Percentiles rank a stretch among this genome's conserved stretches.
Conservation (phyloP, 106 monocot genomes). For the Chionographis japonica region DNA sequence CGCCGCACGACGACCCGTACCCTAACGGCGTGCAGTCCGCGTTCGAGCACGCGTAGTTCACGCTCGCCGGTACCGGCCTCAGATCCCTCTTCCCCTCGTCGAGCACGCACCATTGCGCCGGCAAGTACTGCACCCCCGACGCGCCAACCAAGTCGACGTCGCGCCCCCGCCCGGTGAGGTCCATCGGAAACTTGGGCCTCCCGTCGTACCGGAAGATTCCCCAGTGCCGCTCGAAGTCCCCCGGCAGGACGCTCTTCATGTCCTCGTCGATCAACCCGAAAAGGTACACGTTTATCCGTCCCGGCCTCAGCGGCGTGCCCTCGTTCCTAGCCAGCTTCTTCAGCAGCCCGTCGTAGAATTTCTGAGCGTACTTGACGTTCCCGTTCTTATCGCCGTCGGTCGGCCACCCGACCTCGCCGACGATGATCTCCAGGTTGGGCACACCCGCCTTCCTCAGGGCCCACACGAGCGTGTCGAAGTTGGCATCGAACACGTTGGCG, state of each 20-base stretch:
- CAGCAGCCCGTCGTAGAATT: constrained; percentile 51
- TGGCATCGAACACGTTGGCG: constrained; percentile 63
- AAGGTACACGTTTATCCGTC: constrained; percentile 40
- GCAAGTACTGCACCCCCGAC: constrained; percentile 39
- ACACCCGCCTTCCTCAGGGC: constrained; percentile 33
- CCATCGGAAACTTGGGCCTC: constrained; percentile 57
- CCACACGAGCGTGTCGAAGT: constrained; percentile 49
- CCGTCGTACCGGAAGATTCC: constrained; percentile 61
- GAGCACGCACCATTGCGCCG: constrained; percentile 52
- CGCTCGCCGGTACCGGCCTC: constrained; percentile 10
- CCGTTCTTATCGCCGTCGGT: constrained; percentile 32
- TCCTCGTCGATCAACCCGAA: constrained; percentile 63
- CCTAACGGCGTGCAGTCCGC: constrained; percentile 48
- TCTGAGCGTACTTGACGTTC: constrained; percentile 27
- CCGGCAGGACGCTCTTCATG: constrained; percentile 48
- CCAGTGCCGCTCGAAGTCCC: constrained; percentile 68
- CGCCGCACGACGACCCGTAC: constrained; percentile 44
- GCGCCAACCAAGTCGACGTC: constrained; percentile 23
- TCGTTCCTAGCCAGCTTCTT: constrained; percentile 31
- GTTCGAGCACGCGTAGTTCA: constrained; percentile 53
- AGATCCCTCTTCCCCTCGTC: constrained; percentile 20
- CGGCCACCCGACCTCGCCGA: constrained; percentile 46
- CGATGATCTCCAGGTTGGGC: constrained; percentile 28
- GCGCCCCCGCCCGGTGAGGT: constrained; percentile 33
- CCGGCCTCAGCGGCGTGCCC: constrained; percentile 55